Base-by-base conservation (phyloP, 306 rosid species). In the Canavalia ensiformis region DNA sequence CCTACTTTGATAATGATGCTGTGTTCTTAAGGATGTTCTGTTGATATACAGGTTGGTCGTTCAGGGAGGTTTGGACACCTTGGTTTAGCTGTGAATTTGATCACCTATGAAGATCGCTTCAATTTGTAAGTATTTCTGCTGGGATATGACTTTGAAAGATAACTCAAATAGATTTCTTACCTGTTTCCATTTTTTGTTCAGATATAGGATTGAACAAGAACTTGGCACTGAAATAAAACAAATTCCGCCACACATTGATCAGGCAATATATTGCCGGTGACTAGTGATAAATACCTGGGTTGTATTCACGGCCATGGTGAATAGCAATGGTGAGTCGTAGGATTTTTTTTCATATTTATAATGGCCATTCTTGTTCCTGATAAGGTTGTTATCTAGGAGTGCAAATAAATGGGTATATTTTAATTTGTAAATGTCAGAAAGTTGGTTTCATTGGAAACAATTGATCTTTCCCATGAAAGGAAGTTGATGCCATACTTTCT, bases 51-150 rank as follows among this genome's bases (percentile, higher is more conserved):
- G 99, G 99, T 96, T 86, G 99, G 99, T 79, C 97, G 99, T 62
- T 93, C 98, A 4, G 98, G 99, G 77, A 93, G 99, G 90, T 96
- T 93, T 87, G 99, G 99, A 69, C 98, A 96, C 88, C 98, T 96
- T 64, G 99, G 99, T 82, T 94, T 96, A 54, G 99, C 99, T 57
- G 98, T 96, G 87, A 96, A 96, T 87, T 88, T 96, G 85, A 96
- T 96, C 84, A 96, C 99, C 57, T 93, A 96, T 73, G 99, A 96
- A 89, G 99, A 96, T 70, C 98, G 99, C 72, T 96, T 96, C 85
- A 95, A 96, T 86, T 87, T 96, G 98, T 96, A 92, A 68, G 96
- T 86, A 65, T 75, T 72, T 51, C 12, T 41, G 35, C 18, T 45
- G 45, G 55, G 55, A 73, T 39, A 5, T 60, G 77, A 60, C 47